Base-by-base conservation (phyloP, 371 early-diverging fungal species). In the Rhizopus arrhizus region DNA sequence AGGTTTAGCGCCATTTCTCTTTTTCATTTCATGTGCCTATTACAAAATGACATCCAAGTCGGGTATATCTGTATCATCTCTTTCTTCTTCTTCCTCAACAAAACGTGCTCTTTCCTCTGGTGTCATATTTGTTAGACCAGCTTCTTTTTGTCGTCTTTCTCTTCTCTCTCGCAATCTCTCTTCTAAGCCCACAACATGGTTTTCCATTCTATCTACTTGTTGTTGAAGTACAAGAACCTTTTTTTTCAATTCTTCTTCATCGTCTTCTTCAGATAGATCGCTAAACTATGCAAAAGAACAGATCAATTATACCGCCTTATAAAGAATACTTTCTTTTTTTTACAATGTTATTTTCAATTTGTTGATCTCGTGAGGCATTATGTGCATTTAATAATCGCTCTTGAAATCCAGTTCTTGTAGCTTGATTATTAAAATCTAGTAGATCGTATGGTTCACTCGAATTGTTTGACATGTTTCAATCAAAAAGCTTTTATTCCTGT, bases 101-200 rank as follows among this genome's bases (percentile, higher is more conserved):
- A 43, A 53, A 5, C 51, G 48, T 22, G 78, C 74, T 58, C 78
- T 68, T 57, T 72, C 69, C 16, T 72, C 74, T 15, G 78, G 74
- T 40, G 78, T 70, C 69, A 78, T 42, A 12, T 74, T 74, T 8
- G 66, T 49, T 2, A 78, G 10, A 2, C 45, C 36, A 0, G 74
- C 67, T 59, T 78, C 73, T n/a, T 53, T 15, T 0, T 51, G 40
- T 36, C 78, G 47, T 47, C 56, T 54, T 32, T 42, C 58, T 59
- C 45, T 59, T 28, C 63, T 42, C 7, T n/a, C 13, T 12, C 8
- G 46, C 35, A 78, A 29, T 45, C 69, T 52, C 4, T 64, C 10
- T 47, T 68, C 53, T 29, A 68, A 50, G 4, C 46, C 40, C 0
- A 28, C 38, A 2, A 72, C 72, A 34, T 70, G 41, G 4, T 22